These are phyloP conservation scores for Hypoxylon crocopeplum DNA, from an alignment of 495 filamentous ascomycete species.

Conservation along the genomic window DNA sequence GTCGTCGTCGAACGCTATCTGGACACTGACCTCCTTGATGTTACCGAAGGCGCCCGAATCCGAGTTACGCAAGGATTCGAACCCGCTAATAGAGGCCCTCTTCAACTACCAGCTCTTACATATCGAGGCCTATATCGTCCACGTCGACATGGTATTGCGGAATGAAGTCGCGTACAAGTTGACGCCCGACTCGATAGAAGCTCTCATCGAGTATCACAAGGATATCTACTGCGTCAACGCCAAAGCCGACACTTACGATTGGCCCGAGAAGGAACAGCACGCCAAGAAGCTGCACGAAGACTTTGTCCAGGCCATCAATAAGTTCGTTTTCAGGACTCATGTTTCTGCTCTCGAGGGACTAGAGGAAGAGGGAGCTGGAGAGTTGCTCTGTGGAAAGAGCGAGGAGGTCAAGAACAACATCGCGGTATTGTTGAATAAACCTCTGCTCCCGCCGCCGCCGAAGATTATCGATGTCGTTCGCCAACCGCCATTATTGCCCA, in stretches of 20 bases:
- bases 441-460: conserved; percentile 86
- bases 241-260: conserved; percentile 88
- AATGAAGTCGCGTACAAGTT: conserved; percentile 99
- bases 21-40: conserved; percentile 94
- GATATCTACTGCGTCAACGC: conserved; percentile 93
- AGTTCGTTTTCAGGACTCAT: conserved; percentile 92
- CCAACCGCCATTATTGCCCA: conserved; percentile 83
- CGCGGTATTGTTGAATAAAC: conserved; percentile 82
- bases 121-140: conserved; percentile 96
- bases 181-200: conserved; percentile 94
- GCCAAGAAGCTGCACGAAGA: conserved; percentile 98
- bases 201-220: conserved; percentile 95
- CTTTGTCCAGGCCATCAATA: conserved; percentile 96
- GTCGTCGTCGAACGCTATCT: conserved; percentile 89
- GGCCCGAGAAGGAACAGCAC: conserved; percentile 95
- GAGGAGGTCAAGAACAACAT: conserved; percentile 93
- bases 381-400: conserved; percentile 88
- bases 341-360: conserved; percentile 91
- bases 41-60: conserved; percentile 88
- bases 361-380: conserved; percentile 96
- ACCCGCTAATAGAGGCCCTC: conserved; percentile 88
- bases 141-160: conserved; percentile 97
- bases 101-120: conserved; percentile 95
- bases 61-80: conserved; percentile 82
- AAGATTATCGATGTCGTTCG: conserved; percentile 91